Percentiles rank a stretch among this genome's conserved stretches.
These are phyloP conservation scores for Microcyclospora tardicrescens DNA, from an alignment of 2,329 filamentous ascomycete genomes.

Conservation along the genomic window DNA sequence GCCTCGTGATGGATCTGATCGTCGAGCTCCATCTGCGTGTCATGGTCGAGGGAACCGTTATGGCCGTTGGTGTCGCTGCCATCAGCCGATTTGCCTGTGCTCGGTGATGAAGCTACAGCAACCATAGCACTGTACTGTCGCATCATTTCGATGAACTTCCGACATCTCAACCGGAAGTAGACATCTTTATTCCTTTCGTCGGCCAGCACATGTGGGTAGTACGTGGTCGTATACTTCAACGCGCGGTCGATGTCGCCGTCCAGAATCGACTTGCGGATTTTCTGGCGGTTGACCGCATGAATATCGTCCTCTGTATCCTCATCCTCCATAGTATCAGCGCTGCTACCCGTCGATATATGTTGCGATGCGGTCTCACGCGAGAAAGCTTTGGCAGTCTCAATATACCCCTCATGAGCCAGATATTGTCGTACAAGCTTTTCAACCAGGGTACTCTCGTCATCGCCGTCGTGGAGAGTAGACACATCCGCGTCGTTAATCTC, in stretches of 20 bases:
- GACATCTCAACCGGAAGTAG: conserved; percentile 74
- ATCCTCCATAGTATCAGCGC: conserved; percentile 32
- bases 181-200: conserved; percentile 59
- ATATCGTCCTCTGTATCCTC: conserved; percentile 46
- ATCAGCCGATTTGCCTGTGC: conserved; percentile 13
- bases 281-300: conserved; percentile 74
- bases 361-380: conserved; percentile 60
- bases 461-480: conserved; percentile 46
- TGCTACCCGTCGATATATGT: conserved; percentile 46
- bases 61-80: conserved; percentile 13
- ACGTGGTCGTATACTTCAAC: conserved; percentile 63
- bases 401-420: conserved; percentile 85
- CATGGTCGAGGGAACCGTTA: conserved; percentile 7
- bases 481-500: conserved; percentile 50
- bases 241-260: conserved; percentile 87
- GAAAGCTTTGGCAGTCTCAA: conserved; percentile 84
- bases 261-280: conserved; percentile 70
- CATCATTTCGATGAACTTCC: conserved; percentile 94
- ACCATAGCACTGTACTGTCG: conserved; percentile 56
- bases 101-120: conserved; percentile 25
- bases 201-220: conserved; percentile 68
- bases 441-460: conserved; percentile 64
- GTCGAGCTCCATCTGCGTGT: conserved; percentile 44
- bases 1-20: conserved; percentile 32
- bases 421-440: conserved; percentile 80